phyloP scores from a whole-genome alignment of 805 yeast species.

The Yarrowia deformans region DNA sequence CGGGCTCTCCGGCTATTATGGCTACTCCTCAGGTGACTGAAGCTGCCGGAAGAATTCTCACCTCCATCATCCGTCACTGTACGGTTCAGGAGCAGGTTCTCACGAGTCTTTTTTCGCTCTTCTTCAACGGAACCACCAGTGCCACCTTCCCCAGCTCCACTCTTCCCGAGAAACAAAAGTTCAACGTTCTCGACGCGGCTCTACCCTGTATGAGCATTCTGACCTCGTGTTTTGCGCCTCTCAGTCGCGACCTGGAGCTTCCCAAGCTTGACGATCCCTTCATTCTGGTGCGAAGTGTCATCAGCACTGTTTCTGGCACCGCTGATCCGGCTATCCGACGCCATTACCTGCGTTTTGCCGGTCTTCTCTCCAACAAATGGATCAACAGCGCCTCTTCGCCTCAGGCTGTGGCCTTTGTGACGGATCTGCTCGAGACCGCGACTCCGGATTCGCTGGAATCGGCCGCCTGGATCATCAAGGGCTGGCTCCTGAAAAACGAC shows the following conservation, averaged over 20 bases:
- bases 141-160: not conserved
- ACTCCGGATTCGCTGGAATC: constrained; percentile 53
- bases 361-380: constrained; percentile 68
- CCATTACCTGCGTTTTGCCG: constrained; percentile 63
- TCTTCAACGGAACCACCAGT: constrained; percentile 17
- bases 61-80: constrained; percentile 2
- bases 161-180: constrained; percentile 5
- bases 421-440: constrained; percentile 1
- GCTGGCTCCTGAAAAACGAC: constrained; percentile 67
- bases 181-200: constrained; percentile 24
- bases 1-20: not conserved
- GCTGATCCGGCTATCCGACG: constrained; percentile 53
- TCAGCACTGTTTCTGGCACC: constrained; percentile 13
- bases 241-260: not conserved
- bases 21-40: constrained; percentile 24
- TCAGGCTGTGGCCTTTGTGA: constrained; percentile 10
- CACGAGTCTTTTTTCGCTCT: constrained; percentile 1
- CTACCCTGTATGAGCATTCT: constrained; percentile 6
- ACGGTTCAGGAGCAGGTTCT: constrained; percentile 3
- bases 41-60: constrained; percentile 20
- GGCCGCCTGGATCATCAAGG: constrained; percentile 75
- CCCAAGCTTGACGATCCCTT: constrained; percentile 27
- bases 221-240: constrained; percentile 15
- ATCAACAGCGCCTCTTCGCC: constrained; percentile 45
- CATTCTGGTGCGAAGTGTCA: constrained; percentile 9